Base-by-base conservation (phyloP, 495 filamentous ascomycete species). In the Penicillium coffeae region DNA sequence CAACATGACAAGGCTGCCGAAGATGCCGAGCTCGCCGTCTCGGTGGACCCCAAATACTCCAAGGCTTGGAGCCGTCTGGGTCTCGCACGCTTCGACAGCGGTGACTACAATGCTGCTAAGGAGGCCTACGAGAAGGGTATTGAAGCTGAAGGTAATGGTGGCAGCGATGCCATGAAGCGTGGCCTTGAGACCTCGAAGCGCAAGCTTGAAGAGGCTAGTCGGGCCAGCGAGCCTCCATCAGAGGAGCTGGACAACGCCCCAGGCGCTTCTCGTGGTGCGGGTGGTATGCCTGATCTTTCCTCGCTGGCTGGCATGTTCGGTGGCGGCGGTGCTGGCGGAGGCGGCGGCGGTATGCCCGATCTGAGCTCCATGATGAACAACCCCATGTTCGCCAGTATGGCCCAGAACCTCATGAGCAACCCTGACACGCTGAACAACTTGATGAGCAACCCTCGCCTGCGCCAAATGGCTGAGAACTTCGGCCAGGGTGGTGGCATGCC, bases 311-410 rank as follows among this genome's bases (percentile, higher is more conserved):
- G 82, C 38, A 87, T 94, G 81, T 66, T 94, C 48, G 79, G 81
- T 19, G 81, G 76, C 9, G 78, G 76, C 16, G 79, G 77, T 18
- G 77, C 67, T 1, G 78, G 71, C 13, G 80, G 77, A 3, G 80
- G 75, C 12, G 80, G 82, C 14, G 87, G 90, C 33, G 88, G 89
- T 30, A 88, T 92, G 86, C 90, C 90, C 3, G 92, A 96, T 69
- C 62, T 98, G 30, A 66, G 78, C 47, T 77, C 74, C 45, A 81
- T 98, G 61, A 96, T 98, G 93, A 89, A 70, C 70, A 97, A 98
- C 74, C 93, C 93, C 35, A 96, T 97, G 93, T 91, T 98, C 65
- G 75, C 89, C 35, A 85, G 74, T 72, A 95, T 96, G 89, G 93
- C 93, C 19, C 89, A 95, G 76, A 96, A 89, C 63, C 65, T 98